A percentile compares a stretch with the other conserved stretches of the same genome.
phyloP scores from a whole-genome alignment of 169 alveolate species.

The Plasmodium vivax region DNA sequence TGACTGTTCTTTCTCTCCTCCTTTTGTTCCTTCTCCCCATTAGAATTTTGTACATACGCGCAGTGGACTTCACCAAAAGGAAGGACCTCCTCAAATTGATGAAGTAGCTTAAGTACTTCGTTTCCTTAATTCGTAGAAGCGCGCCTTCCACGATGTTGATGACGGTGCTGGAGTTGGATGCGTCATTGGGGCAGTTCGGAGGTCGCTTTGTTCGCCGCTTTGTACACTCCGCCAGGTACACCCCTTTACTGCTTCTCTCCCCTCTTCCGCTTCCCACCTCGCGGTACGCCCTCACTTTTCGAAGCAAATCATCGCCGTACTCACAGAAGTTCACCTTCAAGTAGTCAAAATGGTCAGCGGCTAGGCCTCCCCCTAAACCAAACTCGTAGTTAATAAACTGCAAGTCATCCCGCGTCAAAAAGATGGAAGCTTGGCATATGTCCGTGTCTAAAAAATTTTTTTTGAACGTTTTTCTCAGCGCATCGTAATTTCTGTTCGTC shows the following conservation, averaged over 20 bases:
- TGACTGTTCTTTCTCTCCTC: background rate
- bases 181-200: background rate
- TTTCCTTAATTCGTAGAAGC: constrained; percentile 19
- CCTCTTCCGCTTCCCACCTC: background rate
- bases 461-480: constrained; percentile 16
- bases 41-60: background rate
- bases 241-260: background rate
- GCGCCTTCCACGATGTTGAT: constrained; percentile 25
- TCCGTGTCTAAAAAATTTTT: constrained; percentile 56
- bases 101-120: constrained; percentile 20
- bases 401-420: constrained; percentile 54
- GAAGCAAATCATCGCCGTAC: constrained; percentile 58
- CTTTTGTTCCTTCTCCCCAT: background rate
- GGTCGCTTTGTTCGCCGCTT: background rate
- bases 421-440: constrained; percentile 54
- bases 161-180: background rate
- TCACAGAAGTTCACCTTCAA: constrained; percentile 53
- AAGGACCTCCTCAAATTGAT: constrained; percentile 39
- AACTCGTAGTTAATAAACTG: constrained; percentile 64
- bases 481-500: constrained; percentile 61
- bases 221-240: background rate
- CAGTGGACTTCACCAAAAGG: constrained; percentile 7
- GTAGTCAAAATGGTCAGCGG: constrained; percentile 10
- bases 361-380: background rate
- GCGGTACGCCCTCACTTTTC: constrained; percentile 14